A percentile compares a stretch with the other conserved stretches of the same genome.
These are phyloP conservation scores for Alternaria alternata DNA, from an alignment of 2,329 filamentous ascomycete species.

Conservation along the genomic window DNA sequence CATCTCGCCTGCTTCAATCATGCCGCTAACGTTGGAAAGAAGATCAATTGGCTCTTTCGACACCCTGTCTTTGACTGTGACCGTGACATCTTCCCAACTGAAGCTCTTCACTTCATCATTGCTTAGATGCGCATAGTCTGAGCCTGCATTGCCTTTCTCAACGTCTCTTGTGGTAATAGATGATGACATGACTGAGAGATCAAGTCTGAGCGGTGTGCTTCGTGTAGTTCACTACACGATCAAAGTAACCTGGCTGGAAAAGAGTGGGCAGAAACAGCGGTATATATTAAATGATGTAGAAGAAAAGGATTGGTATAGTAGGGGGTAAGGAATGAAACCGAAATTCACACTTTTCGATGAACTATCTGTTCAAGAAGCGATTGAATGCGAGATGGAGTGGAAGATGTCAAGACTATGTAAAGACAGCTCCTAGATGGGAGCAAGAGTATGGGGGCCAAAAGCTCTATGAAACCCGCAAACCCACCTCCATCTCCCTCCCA, in stretches of 20 bases:
- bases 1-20: slow-evolving; percentile 74
- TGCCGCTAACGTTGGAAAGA: slow-evolving; percentile 68
- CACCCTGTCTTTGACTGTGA: slow-evolving; percentile 75
- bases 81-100: slow-evolving; percentile 71
- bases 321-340: not conserved
- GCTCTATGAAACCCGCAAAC: not conserved
- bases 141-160: slow-evolving; percentile 54
- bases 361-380: not conserved
- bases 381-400: not conserved
- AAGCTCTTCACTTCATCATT: slow-evolving; percentile 72
- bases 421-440: not conserved
- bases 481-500: not conserved
- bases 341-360: not conserved
- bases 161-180: slow-evolving; percentile 45
- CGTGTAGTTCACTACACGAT: not conserved
- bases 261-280: not conserved
- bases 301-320: not conserved
- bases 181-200: slow-evolving; percentile 17
- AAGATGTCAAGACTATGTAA: not conserved
- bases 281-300: not conserved
- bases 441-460: not conserved
- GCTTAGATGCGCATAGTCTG: slow-evolving; percentile 61
- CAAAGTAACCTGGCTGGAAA: not conserved
- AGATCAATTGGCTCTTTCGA: slow-evolving; percentile 71
- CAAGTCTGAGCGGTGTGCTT: not conserved